Conservation (phyloP, 306 rosid species). For the Leucaena leucocephala region DNA sequence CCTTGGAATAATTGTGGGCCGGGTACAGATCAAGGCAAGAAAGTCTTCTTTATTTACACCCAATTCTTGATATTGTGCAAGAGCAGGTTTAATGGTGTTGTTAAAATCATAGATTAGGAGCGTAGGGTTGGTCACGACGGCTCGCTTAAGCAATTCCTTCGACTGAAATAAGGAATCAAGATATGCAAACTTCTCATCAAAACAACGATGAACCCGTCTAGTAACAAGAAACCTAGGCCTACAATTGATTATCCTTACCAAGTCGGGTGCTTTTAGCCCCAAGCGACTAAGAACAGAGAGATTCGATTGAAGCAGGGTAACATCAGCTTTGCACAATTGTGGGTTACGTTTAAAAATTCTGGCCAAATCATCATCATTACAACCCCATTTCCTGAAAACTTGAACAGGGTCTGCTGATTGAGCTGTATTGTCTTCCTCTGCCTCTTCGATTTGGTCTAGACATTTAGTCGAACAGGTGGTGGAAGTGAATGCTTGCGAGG, state of each 20-base stretch:
- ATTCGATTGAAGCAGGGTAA: conserved; percentile 45
- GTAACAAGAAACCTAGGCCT: conserved; percentile 68
- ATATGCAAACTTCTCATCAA: conserved; percentile 58
- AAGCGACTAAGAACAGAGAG: conserved; percentile 53
- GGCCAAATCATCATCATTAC: conserved; percentile 53
- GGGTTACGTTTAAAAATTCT: conserved; percentile 50
- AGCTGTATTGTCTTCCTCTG: conserved; percentile 15
- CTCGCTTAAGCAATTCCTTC: conserved; percentile 58
- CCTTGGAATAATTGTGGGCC: conserved; percentile 66
- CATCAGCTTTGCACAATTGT: conserved; percentile 46
- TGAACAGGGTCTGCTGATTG: conserved; percentile 41
- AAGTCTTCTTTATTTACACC: conserved; percentile 66
- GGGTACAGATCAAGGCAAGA: conserved; percentile 55
- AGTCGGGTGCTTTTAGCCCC: conserved; percentile 57
- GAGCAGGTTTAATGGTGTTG: conserved; percentile 42
- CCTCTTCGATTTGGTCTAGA: conserved; percentile 36
- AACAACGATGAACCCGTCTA: conserved; percentile 39
- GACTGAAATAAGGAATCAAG: conserved; percentile 65
- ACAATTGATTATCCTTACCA: conserved; percentile 61
- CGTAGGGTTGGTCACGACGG: conserved; percentile 76
- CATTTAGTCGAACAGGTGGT: conserved; percentile 62
- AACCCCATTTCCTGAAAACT: conserved; percentile 69
- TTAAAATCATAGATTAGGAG: conserved; percentile 49
- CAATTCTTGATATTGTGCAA: conserved; percentile 54
- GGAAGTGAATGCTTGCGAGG: conserved; percentile 37